Conservation (phyloP, 371 early-diverging fungal species). For the Dentiscutata heterogama region DNA sequence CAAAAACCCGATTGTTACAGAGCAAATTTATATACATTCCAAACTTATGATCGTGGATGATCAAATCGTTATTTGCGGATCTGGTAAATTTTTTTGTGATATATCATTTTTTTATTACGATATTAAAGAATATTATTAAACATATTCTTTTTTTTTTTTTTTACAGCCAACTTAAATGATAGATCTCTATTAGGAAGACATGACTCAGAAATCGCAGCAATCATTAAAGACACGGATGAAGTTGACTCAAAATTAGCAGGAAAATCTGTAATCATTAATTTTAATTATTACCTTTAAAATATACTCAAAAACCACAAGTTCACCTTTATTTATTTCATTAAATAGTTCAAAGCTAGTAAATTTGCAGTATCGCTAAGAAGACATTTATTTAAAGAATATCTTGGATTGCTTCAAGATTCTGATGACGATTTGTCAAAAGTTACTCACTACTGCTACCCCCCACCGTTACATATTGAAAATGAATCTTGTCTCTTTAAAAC, state of each 20-base stretch:
- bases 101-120: neutral
- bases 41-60: slow-evolving; percentile 92
- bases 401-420: slow-evolving; percentile 68
- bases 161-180: slow-evolving; percentile 88
- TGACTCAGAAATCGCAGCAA: slow-evolving; percentile 91
- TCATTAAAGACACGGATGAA: slow-evolving; percentile 81
- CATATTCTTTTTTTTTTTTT: neutral
- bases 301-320: neutral
- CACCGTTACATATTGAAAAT: neutral
- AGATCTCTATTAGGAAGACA: slow-evolving; percentile 89
- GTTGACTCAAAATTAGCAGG: slow-evolving; percentile 80
- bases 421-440: neutral
- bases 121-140: neutral
- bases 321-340: neutral
- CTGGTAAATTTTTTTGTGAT: slow-evolving; percentile 71
- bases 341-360: slow-evolving; percentile 72
- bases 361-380: slow-evolving; percentile 81
- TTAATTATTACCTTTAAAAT: neutral
- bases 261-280: slow-evolving; percentile 59
- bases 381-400: slow-evolving; percentile 86
- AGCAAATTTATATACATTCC: slow-evolving; percentile 88
- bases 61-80: slow-evolving; percentile 69
- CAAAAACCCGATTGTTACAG: slow-evolving; percentile 58
- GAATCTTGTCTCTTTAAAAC: neutral
- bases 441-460: slow-evolving; percentile 8